These are phyloP conservation scores for Xylaria sp. DNA, from an alignment of 2,329 filamentous ascomycete genomes.

Conservation along the genomic window DNA sequence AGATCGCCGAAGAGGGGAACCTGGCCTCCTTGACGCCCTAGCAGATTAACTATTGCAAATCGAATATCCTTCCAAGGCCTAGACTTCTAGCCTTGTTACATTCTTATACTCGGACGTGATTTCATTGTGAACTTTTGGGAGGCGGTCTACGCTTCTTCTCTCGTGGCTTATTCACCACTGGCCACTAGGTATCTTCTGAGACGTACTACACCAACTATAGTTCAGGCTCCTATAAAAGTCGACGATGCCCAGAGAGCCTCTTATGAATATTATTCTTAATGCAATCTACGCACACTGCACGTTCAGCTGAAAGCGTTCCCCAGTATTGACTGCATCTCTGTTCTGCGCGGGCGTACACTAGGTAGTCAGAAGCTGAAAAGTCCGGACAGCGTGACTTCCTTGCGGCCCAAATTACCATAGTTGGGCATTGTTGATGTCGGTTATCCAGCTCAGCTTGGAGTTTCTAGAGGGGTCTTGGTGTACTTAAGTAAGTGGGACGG, in stretches of 20 bases:
- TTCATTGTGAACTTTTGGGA: background rate
- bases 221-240: background rate
- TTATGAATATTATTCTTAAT: background rate
- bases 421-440: background rate
- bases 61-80: no score
- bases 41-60: no score
- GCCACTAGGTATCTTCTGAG: background rate
- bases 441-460: background rate
- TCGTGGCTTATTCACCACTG: background rate
- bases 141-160: no score
- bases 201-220: background rate
- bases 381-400: background rate
- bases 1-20: no score
- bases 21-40: no score
- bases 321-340: background rate
- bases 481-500: background rate
- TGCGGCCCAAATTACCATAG: background rate
- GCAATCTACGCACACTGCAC: background rate
- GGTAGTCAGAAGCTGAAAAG: background rate
- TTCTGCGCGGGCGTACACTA: background rate
- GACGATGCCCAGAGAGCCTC: background rate
- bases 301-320: background rate
- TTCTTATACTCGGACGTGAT: background rate
- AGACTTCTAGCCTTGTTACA: no score
- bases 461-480: background rate